phyloP scores from a whole-genome alignment of 805 yeast species.

The Pichia kluyveri region DNA sequence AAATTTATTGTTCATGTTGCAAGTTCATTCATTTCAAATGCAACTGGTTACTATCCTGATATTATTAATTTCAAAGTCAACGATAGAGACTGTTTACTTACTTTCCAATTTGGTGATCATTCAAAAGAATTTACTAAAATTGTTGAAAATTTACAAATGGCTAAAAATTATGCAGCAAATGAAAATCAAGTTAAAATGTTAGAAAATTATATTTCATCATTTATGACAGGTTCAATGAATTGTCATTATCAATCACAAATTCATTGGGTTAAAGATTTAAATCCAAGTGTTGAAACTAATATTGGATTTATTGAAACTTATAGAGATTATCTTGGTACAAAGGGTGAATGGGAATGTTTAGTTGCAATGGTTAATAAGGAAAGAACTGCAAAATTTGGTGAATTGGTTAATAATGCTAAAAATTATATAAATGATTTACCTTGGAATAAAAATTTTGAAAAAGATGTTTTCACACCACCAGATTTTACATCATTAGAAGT shows the following conservation, averaged over 20 bases:
- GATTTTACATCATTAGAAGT: conserved; percentile 90
- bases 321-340: conserved; percentile 84
- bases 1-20: conserved; percentile 61
- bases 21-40: conserved; percentile 43
- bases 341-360: conserved; percentile 91
- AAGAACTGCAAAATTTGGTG: conserved; percentile 70
- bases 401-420: conserved; percentile 59
- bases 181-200: conserved; percentile 63
- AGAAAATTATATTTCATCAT: conserved; percentile 56
- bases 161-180: conserved; percentile 60
- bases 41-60: conserved; percentile 50
- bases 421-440: conserved; percentile 60
- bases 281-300: conserved; percentile 72
- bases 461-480: conserved; percentile 82
- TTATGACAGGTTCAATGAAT: conserved; percentile 72
- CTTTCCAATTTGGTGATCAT: conserved; percentile 74
- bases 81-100: conserved; percentile 31
- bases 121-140: conserved; percentile 52
- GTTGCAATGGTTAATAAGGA: conserved; percentile 88
- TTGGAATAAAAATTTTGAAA: conserved; percentile 70
- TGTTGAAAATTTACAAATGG: conserved; percentile 45
- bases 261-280: conserved; percentile 80
- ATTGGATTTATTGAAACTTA: conserved; percentile 90
- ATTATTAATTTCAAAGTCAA: conserved; percentile 27
- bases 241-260: conserved; percentile 81